These are phyloP conservation scores for Geum urbanum DNA, from an alignment of 306 rosid genomes.

Conservation along the genomic window DNA sequence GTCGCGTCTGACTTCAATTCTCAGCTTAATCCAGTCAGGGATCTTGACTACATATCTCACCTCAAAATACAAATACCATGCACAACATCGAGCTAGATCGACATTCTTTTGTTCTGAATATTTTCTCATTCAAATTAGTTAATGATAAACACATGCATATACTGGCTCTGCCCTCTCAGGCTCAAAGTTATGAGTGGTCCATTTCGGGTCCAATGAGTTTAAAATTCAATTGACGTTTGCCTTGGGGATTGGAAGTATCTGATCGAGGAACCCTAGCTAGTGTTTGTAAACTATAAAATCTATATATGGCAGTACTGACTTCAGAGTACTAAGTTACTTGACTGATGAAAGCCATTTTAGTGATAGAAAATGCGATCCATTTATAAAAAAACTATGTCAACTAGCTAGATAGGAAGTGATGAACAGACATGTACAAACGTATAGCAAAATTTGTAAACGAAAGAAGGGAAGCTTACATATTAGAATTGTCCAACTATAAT, in stretches of 20 bases:
- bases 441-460: too few species aligned
- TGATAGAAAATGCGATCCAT: not conserved
- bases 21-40: slow-evolving; percentile 20
- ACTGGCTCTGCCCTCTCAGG: not conserved
- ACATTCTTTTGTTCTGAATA: not conserved
- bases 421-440: not conserved
- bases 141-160: not conserved
- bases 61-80: slow-evolving; percentile 1
- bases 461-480: too few species aligned
- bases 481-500: too few species aligned
- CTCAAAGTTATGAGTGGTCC: not conserved
- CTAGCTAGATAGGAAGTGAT: not conserved
- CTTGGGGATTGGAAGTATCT: not conserved
- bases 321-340: not conserved
- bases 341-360: not conserved
- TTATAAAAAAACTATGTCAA: not conserved
- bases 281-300: not conserved
- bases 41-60: slow-evolving; percentile 15
- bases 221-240: not conserved
- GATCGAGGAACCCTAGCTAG: not conserved
- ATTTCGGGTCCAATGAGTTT: slow-evolving; percentile 4
- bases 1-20: slow-evolving; percentile 19
- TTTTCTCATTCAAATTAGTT: not conserved
- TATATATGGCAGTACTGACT: not conserved
- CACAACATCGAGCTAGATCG: too few species aligned